Conservation (phyloP, 345 rosid species). For the Citrus sp. region DNA sequence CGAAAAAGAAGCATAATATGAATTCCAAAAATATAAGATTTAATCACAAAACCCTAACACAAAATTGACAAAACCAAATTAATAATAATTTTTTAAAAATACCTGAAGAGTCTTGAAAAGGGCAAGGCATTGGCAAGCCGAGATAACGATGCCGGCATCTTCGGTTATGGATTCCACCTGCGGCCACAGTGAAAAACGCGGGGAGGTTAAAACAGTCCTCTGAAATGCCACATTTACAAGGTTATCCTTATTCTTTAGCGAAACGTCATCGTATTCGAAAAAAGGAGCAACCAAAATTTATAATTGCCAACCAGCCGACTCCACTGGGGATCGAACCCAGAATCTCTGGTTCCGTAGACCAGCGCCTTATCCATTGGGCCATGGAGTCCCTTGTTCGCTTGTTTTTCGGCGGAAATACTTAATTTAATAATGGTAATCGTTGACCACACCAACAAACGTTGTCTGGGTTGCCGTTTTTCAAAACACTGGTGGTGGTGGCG, state of each 20-base stretch:
- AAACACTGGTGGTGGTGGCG: no score
- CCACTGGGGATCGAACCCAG: conserved; percentile 73
- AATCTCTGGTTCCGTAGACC: conserved; percentile 70
- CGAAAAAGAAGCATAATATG: not conserved
- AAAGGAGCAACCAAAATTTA: not conserved
- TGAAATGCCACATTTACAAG: no score
- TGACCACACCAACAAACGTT: no score
- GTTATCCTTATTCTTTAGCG: not conserved
- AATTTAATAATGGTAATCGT: no score
- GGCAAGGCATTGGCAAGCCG: conserved; percentile 52
- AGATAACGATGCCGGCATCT: conserved; percentile 39
- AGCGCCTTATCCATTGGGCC: conserved; percentile 73
- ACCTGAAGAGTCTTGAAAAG: conserved; percentile 64
- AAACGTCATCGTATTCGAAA: not conserved
- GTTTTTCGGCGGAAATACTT: rapidly evolving
- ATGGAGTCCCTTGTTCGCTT: conserved; percentile 8
- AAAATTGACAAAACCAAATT: not conserved
- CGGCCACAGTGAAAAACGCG: not conserved
- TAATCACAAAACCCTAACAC: not conserved
- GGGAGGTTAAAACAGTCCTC: not conserved
- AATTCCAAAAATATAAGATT: not conserved
- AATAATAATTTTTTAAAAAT: not conserved
- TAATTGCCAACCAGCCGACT: conserved; percentile 11
- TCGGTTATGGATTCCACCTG: not conserved
- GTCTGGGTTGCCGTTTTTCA: no score